A percentile compares a stretch with the other conserved stretches of the same genome.
Conservation (phyloP, 2,329 filamentous ascomycete species). For the Neofusicoccum kwambonambiense region DNA sequence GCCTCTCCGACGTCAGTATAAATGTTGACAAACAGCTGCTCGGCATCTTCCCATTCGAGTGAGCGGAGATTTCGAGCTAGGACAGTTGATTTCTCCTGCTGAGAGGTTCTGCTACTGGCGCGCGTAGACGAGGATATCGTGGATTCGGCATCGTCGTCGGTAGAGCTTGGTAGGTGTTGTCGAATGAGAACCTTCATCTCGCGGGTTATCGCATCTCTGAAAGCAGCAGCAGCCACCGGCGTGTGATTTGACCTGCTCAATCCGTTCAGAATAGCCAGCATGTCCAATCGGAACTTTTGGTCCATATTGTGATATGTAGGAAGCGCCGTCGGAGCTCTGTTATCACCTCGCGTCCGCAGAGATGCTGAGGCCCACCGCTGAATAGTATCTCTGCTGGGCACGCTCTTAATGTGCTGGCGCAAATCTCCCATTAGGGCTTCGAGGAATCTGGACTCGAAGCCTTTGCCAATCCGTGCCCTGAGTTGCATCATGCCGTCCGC, state of each 20-base stretch:
- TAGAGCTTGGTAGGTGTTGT: conserved; percentile 83
- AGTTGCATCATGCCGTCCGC: conserved; percentile 73
- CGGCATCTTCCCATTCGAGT: conserved; percentile 79
- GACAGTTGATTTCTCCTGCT: conserved; percentile 86
- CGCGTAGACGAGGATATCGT: conserved; percentile 81
- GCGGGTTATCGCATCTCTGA: conserved; percentile 77
- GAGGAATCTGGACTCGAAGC: conserved; percentile 79
- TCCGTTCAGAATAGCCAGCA: conserved; percentile 71
- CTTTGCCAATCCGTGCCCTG: conserved; percentile 78
- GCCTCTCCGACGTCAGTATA: conserved; percentile 89
- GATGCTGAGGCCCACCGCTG: conserved; percentile 81
- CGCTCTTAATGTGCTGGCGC: conserved; percentile 72
- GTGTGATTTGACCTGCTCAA: conserved; percentile 80
- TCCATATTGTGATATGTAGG: conserved; percentile 78
- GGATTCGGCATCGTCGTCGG: conserved; percentile 89
- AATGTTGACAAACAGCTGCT: conserved; percentile 75
- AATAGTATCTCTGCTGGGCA: conserved; percentile 71
- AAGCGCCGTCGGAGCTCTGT: conserved; percentile 61
- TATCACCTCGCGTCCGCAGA: conserved; percentile 66
- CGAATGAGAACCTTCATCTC: conserved; percentile 86
- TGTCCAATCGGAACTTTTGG: conserved; percentile 65
- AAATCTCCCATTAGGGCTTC: conserved; percentile 76
- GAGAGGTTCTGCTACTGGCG: conserved; percentile 65
- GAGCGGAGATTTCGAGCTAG: conserved; percentile 84
- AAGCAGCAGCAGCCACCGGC: conserved; percentile 75